phyloP scores from a whole-genome alignment of 495 filamentous ascomycete species.

The Thermochaetoides thermophila region DNA sequence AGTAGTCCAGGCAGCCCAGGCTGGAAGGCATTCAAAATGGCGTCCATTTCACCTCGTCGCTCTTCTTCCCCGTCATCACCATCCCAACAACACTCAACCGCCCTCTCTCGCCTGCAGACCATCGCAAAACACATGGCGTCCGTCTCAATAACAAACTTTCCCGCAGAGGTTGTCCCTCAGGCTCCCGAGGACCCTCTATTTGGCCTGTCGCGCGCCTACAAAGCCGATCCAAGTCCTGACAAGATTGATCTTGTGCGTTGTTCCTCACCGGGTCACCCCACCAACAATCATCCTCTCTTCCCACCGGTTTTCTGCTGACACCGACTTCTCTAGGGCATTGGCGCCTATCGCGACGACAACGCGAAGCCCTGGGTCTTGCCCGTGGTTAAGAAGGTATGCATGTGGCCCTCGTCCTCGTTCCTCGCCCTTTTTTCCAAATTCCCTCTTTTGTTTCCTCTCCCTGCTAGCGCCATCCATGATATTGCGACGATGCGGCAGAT shows the following conservation, averaged over 20 bases:
- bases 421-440: too few relatives aligned
- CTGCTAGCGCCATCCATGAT: too few relatives aligned
- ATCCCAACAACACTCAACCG: slow-evolving; percentile 1
- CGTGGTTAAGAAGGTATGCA: slow-evolving; percentile 80
- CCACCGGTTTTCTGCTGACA: slow-evolving; percentile 1
- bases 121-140: slow-evolving; percentile 28
- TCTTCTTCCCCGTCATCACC: slow-evolving; percentile 10
- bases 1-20: slow-evolving; percentile 1
- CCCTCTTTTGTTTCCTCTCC: too few relatives aligned
- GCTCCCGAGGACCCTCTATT: slow-evolving; percentile 95
- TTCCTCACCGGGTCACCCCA: not conserved
- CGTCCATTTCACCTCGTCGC: slow-evolving; percentile 11
- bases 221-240: slow-evolving; percentile 63
- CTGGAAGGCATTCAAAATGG: slow-evolving; percentile 12
- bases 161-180: slow-evolving; percentile 63
- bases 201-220: slow-evolving; percentile 78
- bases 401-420: too few relatives aligned
- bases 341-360: slow-evolving; percentile 88
- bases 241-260: slow-evolving; percentile 68
- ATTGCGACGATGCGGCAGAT: too few relatives aligned
- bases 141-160: slow-evolving; percentile 50
- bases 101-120: slow-evolving; percentile 27
- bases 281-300: not conserved
- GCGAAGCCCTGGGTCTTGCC: slow-evolving; percentile 98
- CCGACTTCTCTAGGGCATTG: slow-evolving; percentile 48